Evolutionary conservation across 306 rosid species (phyloP).

Genomic region (Hippophae gyantsensis): DNA sequence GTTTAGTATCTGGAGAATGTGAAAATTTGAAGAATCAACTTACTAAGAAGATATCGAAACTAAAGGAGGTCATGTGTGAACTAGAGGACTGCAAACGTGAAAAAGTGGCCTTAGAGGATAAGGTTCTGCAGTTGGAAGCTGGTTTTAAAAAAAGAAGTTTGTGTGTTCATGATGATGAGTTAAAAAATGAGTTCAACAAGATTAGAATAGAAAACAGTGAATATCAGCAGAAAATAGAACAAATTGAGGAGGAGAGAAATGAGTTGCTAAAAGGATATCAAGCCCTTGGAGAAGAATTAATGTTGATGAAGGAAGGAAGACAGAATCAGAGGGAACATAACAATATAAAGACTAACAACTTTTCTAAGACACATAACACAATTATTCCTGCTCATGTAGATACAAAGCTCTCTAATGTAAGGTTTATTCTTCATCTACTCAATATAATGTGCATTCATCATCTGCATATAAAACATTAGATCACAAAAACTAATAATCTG

Average conservation of each 20-base stretch:
- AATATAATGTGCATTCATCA: slow-evolving; percentile 22
- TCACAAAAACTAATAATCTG: slow-evolving; percentile 13
- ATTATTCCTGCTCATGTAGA: slow-evolving; percentile 42
- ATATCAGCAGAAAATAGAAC: slow-evolving; percentile 23
- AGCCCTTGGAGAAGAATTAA: slow-evolving; percentile 31
- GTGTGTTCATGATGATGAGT: slow-evolving; percentile 11
- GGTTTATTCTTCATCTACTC: too few relatives aligned
- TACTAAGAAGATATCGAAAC: slow-evolving; percentile 15
- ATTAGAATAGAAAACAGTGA: slow-evolving; percentile 16
- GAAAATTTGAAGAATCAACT: slow-evolving; percentile 22
- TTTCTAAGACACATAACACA: slow-evolving; percentile 25
- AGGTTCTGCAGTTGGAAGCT: slow-evolving; percentile 21
- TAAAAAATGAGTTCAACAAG: slow-evolving; percentile 23
- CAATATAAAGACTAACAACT: slow-evolving; percentile 19
- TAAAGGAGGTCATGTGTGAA: slow-evolving; percentile 23
- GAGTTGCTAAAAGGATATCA: slow-evolving; percentile 21
- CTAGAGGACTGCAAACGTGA: slow-evolving; percentile 25
- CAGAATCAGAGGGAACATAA: slow-evolving; percentile 24
- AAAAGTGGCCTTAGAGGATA: slow-evolving; percentile 22
- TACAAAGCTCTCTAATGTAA: slow-evolving; percentile 43
- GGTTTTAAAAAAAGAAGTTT: slow-evolving; percentile 11
- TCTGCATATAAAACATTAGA: slow-evolving; percentile 17
- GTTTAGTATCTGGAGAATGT: slow-evolving; percentile 20
- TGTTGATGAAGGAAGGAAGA: slow-evolving; percentile 23
- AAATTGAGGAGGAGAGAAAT: slow-evolving; percentile 31